phyloP scores from a whole-genome alignment of 192 early-diverging fungal species.

The Chytriomyces sp. region DNA sequence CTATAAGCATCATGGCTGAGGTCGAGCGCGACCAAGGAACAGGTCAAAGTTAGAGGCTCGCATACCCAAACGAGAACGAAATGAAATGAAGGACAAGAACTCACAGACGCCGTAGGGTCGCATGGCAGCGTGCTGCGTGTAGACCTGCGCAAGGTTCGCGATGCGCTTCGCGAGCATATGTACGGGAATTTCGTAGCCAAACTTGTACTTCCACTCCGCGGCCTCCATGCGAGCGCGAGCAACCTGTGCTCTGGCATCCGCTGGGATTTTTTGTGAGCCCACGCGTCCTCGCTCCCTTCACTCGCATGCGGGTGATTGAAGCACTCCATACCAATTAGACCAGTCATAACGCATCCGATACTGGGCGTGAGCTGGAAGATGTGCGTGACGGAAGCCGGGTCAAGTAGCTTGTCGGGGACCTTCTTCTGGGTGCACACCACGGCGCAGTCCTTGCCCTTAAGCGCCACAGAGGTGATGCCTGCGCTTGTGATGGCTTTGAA shows the following conservation, averaged over 20 bases:
- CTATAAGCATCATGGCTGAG: slow-evolving; percentile 96
- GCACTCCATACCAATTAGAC: slow-evolving; percentile 79
- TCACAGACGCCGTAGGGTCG: slow-evolving; percentile 92
- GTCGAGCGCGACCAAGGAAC: slow-evolving; percentile 11
- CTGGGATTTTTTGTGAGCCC: too few species aligned
- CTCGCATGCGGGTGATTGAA: too few species aligned
- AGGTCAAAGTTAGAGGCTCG: background rate
- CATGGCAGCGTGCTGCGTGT: slow-evolving; percentile 99
- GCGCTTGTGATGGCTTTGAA: slow-evolving; percentile 99
- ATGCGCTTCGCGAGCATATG: slow-evolving; percentile 98
- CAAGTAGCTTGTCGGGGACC: slow-evolving; percentile 96
- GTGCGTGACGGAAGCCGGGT: slow-evolving; percentile 89
- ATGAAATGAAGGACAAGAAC: slow-evolving; percentile 46
- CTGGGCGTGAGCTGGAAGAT: slow-evolving; percentile 88
- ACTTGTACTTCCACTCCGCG: slow-evolving; percentile 98
- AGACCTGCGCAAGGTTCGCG: slow-evolving; percentile 98
- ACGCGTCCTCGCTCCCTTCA: too few species aligned
- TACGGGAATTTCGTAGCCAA: slow-evolving; percentile 94
- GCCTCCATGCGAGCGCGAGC: slow-evolving; percentile 91
- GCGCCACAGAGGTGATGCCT: slow-evolving; percentile 92
- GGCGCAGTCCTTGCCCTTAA: slow-evolving; percentile 92
- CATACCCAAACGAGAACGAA: background rate
- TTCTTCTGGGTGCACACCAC: slow-evolving; percentile 98
- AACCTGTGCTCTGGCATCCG: slow-evolving; percentile 94
- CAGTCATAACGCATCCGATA: slow-evolving; percentile 99